Evolutionary conservation across 2,329 filamentous ascomycete genomes (phyloP).

Genomic region (Calonectria ilicicola): DNA sequence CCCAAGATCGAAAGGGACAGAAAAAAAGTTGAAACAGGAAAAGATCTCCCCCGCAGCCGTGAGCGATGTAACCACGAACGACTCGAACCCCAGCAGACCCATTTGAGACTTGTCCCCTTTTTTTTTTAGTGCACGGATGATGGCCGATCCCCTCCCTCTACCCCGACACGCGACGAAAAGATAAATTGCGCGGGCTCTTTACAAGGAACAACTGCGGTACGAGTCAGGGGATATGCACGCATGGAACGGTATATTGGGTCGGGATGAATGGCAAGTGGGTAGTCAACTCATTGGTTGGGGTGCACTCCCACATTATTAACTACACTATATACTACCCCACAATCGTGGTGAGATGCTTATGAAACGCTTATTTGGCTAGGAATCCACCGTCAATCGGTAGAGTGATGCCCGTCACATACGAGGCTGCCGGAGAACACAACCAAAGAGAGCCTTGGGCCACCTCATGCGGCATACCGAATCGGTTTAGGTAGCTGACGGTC

Average conservation of each 20-base stretch:
- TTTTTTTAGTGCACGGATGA: not conserved
- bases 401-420: constrained; percentile 27
- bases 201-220: not conserved
- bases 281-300: too few relatives aligned
- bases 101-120: not conserved
- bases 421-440: constrained; percentile 22
- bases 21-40: not conserved
- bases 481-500: constrained; percentile 27
- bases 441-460: constrained; percentile 29
- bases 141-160: not conserved
- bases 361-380: constrained; percentile 14
- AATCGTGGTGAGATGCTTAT: not conserved
- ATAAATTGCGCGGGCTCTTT: not conserved
- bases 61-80: not conserved
- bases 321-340: not conserved
- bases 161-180: not conserved
- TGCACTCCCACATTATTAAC: not conserved
- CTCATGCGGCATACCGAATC: constrained; percentile 30
- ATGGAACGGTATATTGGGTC: not conserved
- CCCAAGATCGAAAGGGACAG: not conserved
- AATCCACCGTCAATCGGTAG: constrained; percentile 28
- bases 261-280: not conserved
- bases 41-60: not conserved
- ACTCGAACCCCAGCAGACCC: not conserved
- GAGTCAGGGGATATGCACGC: not conserved